A percentile compares a stretch with the other conserved stretches of the same genome.
phyloP scores from a whole-genome alignment of 2,329 filamentous ascomycete species.

The Pseudocercospora vitis region DNA sequence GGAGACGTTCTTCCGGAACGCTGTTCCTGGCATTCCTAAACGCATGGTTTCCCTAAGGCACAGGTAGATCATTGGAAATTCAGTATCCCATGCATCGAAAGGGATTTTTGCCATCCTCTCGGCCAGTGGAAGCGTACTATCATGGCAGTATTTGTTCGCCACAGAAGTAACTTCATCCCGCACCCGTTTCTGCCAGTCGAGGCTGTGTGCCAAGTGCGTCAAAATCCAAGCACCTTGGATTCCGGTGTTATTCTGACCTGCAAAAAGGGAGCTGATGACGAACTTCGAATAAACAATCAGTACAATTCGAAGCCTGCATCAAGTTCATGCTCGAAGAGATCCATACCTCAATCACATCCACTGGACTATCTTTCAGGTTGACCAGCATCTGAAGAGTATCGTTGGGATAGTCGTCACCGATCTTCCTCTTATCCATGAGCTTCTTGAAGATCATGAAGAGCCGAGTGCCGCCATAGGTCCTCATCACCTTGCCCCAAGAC shows the following conservation, averaged over 20 bases:
- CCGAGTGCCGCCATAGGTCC: slow-evolving; percentile 47
- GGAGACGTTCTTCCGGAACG: slow-evolving; percentile 54
- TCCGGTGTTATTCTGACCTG: slow-evolving; percentile 56
- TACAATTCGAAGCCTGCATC: not conserved
- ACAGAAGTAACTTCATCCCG: slow-evolving; percentile 51
- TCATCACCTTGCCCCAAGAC: slow-evolving; percentile 45
- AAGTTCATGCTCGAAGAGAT: not conserved
- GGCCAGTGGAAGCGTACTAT: slow-evolving; percentile 37
- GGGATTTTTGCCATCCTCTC: slow-evolving; percentile 46
- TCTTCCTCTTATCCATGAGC: slow-evolving; percentile 49
- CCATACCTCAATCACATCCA: slow-evolving; percentile 5
- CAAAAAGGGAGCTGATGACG: slow-evolving; percentile 54
- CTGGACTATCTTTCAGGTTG: slow-evolving; percentile 49
- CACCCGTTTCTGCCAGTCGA: slow-evolving; percentile 48
- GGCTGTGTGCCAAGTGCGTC: slow-evolving; percentile 49
- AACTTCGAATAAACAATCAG: slow-evolving; percentile 41
- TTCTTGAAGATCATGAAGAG: slow-evolving; percentile 53
- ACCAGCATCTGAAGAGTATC: slow-evolving; percentile 57
- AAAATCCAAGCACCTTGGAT: slow-evolving; percentile 57
- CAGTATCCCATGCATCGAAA: slow-evolving; percentile 56
- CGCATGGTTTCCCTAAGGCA: slow-evolving; percentile 57
- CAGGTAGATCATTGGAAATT: slow-evolving; percentile 56
- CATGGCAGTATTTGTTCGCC: slow-evolving; percentile 44
- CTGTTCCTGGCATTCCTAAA: slow-evolving; percentile 49
- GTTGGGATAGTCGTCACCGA: slow-evolving; percentile 44